Base-by-base conservation (phyloP, 2,329 filamentous ascomycete genomes). In the Ophiostoma quercus region DNA sequence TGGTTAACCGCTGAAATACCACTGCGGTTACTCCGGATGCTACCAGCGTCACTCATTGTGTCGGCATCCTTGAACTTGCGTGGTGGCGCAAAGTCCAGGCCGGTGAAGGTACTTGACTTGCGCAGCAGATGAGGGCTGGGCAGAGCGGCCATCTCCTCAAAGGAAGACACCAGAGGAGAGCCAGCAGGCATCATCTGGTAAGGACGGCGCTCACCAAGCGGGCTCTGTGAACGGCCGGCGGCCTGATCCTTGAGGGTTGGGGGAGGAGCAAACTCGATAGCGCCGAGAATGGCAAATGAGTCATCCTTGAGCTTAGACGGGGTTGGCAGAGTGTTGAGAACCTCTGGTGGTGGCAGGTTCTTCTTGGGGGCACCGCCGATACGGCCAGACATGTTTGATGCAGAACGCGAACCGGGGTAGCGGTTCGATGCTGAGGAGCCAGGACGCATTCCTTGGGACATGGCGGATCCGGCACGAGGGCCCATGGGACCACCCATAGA, bases 211-310 rank as follows among this genome's bases (percentile, higher is more conserved):
- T 89, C 87, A 67, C 87, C 87, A 6, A 86, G 78, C 12, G 87
- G 87, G 75, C 87, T 89, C 75, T 89, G 86, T 7, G 86, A 85
- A 60, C 87, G 83, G 65, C 94, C 94, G 68, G 87, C 85, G 73
- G 85, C 87, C 71, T 89, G 86, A 47, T 94, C 91, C 73, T 82
- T 84, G 76, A 88, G 84, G 22, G 80, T 84, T 29, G 85, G 82
- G 1, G 91, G 92, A 32, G 95, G 95, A 0, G 95, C 95, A 79
- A 97, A 98, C 74, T 97, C 94, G 70, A 90, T 85, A 0, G 92
- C 84, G 67, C 81, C 81, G 74, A 88, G 75, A 80, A 90, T 78
- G 65, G 90, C 87, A 73, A 96, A 89, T 2, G 87, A 85, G 77
- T 97, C 93, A 72, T 96, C 94, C 76, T 84, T 90, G 60, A 99